phyloP scores from a whole-genome alignment of 106 monocot genomes.

The Dactylorhiza incarnata region DNA sequence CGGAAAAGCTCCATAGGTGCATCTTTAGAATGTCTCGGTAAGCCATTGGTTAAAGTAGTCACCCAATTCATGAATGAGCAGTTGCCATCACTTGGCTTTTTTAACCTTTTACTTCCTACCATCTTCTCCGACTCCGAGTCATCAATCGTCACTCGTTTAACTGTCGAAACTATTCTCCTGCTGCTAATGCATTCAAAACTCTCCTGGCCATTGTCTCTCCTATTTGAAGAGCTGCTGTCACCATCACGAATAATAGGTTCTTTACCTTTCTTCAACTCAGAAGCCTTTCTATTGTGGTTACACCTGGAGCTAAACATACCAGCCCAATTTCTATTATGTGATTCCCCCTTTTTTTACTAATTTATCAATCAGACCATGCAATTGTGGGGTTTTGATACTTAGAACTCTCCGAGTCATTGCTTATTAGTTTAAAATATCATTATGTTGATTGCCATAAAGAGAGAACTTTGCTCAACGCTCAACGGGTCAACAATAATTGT shows the following conservation, averaged over 20 bases:
- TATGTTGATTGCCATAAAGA: no score
- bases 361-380: no score
- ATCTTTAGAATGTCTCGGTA: constrained; percentile 9
- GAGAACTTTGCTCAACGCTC: no score
- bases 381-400: no score
- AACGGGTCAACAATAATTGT: no score
- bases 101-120: constrained; percentile 30
- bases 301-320: background rate
- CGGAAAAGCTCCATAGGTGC: constrained; percentile 15
- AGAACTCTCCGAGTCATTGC: no score
- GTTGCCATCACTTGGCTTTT: constrained; percentile 15
- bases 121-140: constrained; percentile 8
- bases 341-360: background rate
- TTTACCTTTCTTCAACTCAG: constrained; percentile 23
- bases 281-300: background rate
- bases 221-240: constrained; percentile 17
- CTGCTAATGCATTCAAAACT: constrained; percentile 58
- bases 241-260: constrained; percentile 19
- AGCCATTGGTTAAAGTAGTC: constrained; percentile 38
- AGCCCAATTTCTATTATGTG: background rate
- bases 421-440: no score
- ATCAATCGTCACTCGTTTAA: constrained; percentile 29
- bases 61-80: constrained; percentile 77
- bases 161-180: constrained; percentile 18
- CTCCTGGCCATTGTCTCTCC: constrained; percentile 37